Evolutionary conservation across 129 eudicot genomes (phyloP).

Genomic region (carrot (Daucus carota)): DH1_v3.0 NC_030383.2:59972501-59973000

Average conservation of each 20-base stretch:
- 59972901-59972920: slow-evolving; percentile 37
- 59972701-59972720: too few species aligned
- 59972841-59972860: background rate
- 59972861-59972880: slow-evolving; percentile 19
- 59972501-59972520: background rate
- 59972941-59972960: slow-evolving; percentile 25
- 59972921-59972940: slow-evolving; percentile 29
- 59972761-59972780: background rate
- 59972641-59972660: background rate
- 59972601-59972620: background rate
- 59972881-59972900: slow-evolving; percentile 36
- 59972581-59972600: background rate
- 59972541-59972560: background rate
- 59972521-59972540: too few species aligned
- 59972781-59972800: background rate
- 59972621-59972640: background rate
- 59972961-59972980: slow-evolving; percentile 31
- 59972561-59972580: background rate
- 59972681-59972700: too few species aligned
- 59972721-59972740: background rate
- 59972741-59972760: background rate
- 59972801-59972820: background rate
- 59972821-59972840: background rate
- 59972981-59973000: slow-evolving; percentile 19
- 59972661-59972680: too few species aligned